Conservation (phyloP, 805 yeast genomes). For the Wickerhamomyces strasburgensis region DNA sequence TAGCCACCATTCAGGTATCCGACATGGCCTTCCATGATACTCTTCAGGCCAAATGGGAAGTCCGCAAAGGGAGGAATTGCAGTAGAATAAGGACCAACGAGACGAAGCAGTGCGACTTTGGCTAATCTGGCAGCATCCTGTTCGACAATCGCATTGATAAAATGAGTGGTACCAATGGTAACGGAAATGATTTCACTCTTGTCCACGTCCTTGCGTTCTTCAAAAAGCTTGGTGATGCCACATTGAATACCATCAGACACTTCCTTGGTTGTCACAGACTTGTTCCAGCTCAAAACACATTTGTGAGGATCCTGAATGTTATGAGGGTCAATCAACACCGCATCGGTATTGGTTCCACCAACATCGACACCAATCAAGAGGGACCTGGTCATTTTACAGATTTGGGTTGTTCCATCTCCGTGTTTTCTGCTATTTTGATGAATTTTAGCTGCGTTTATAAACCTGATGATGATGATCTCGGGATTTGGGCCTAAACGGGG, state of each 20-base stretch:
- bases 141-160: constrained; percentile 45
- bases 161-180: constrained; percentile 47
- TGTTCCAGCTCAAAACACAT: constrained; percentile 39
- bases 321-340: constrained; percentile 40
- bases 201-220: constrained; percentile 18
- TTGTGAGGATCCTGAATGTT: constrained; percentile 18
- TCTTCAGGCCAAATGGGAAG: constrained; percentile 35
- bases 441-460: no score
- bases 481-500: no score
- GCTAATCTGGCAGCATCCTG: constrained; percentile 37
- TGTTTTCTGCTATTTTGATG: background rate
- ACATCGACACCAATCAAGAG: constrained; percentile 43
- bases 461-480: no score
- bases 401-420: constrained; percentile 6
- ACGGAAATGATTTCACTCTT: constrained; percentile 33
- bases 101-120: constrained; percentile 38
- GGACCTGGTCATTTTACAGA: constrained; percentile 8
- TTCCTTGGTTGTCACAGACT: constrained; percentile 40
- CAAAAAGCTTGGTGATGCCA: constrained; percentile 32
- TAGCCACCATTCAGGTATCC: constrained; percentile 36
- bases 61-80: constrained; percentile 37
- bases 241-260: constrained; percentile 37
- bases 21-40: constrained; percentile 31
- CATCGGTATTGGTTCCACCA: constrained; percentile 49
- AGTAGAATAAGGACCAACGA: constrained; percentile 38